Conservation (phyloP, 164 flowering plant species). For the Umbellularia californica region DNA sequence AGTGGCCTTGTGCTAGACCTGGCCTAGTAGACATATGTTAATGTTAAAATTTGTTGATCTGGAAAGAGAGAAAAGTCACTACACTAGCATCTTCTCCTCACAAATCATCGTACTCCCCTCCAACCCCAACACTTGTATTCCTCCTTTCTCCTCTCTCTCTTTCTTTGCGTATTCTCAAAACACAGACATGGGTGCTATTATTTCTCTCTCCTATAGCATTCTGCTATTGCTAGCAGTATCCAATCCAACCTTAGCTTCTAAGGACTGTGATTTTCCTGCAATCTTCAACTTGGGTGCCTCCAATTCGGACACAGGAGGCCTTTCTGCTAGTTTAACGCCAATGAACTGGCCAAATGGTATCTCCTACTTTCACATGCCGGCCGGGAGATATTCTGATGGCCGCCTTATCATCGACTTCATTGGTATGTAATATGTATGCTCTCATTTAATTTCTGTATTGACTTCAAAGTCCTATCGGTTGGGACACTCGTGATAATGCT, state of each 20-base stretch:
- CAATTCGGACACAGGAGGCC: constrained; percentile 57
- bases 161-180: not conserved
- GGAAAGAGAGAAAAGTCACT: too few relatives aligned
- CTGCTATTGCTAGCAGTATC: not conserved
- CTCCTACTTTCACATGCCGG: constrained; percentile 34
- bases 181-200: not conserved
- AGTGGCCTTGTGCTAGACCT: too few relatives aligned
- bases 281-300: constrained; percentile 60
- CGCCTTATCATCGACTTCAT: constrained; percentile 29
- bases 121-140: not conserved
- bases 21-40: too few relatives aligned
- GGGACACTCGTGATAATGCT: too few relatives aligned
- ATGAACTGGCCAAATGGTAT: constrained; percentile 34
- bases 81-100: not conserved
- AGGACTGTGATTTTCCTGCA: constrained; percentile 1
- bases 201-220: not conserved
- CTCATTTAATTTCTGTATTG: too few relatives aligned
- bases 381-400: constrained; percentile 48
- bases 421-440: not conserved
- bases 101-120: not conserved
- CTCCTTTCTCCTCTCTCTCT: not conserved
- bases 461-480: too few relatives aligned
- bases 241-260: not conserved
- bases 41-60: too few relatives aligned
- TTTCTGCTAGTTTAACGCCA: constrained; percentile 39